These are phyloP conservation scores for Candida michaelii DNA, from an alignment of 805 yeast genomes.

Conservation along the genomic window DNA sequence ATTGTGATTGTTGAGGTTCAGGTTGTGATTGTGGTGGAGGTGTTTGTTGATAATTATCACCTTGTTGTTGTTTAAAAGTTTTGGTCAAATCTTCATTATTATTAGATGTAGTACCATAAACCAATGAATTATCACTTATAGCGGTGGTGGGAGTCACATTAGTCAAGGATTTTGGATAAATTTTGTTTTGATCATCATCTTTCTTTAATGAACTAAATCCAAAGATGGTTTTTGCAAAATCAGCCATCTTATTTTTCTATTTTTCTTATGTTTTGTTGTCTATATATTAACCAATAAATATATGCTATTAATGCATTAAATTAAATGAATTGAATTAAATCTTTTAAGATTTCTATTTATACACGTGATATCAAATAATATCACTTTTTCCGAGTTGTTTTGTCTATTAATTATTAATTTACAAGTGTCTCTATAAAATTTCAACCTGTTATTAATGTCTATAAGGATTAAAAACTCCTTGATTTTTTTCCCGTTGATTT, in stretches of 20 bases:
- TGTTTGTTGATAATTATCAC: background rate
- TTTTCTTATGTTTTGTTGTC: background rate
- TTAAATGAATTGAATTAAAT: conserved; percentile 1
- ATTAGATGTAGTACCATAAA: conserved; percentile 56
- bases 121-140: conserved; percentile 58
- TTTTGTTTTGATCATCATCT: conserved; percentile 17
- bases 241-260: too few species aligned
- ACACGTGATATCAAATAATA: background rate
- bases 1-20: background rate
- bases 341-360: background rate
- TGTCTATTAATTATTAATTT: conserved; percentile 5
- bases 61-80: conserved; percentile 11
- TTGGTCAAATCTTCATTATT: conserved; percentile 9
- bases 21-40: background rate
- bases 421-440: conserved; percentile 1
- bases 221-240: conserved; percentile 45
- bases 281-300: background rate
- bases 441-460: conserved; percentile 3
- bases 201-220: conserved; percentile 39
- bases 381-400: background rate
- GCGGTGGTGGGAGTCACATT: conserved; percentile 62
- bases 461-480: conserved; percentile 5
- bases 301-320: conserved; percentile 6
- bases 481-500: conserved; percentile 1
- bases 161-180: conserved; percentile 36